Evolutionary conservation across 2,329 filamentous ascomycete species (phyloP).

Genomic region (Alternaria brassicicola): DNA sequence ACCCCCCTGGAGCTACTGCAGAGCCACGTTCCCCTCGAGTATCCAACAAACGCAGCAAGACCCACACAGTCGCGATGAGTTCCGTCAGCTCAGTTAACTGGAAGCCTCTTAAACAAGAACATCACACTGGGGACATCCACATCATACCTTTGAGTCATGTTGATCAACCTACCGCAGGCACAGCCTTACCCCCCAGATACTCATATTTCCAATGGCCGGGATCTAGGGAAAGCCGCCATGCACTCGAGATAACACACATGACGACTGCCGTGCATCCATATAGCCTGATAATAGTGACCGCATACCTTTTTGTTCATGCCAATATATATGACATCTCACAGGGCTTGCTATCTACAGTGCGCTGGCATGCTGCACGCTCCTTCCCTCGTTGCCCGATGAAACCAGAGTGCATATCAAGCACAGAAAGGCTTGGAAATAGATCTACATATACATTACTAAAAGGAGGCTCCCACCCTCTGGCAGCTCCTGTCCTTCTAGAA

Average conservation of each 20-base stretch:
- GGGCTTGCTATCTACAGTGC: not conserved
- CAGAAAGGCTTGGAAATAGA: not conserved
- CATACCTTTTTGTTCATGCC: not conserved
- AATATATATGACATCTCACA: not conserved
- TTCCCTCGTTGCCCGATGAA: not conserved
- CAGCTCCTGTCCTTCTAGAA: not conserved
- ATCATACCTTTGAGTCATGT: not conserved
- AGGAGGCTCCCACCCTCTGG: not conserved
- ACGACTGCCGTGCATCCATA: not conserved
- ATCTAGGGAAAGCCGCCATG: not conserved
- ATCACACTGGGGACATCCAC: not conserved
- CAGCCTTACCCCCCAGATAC: not conserved
- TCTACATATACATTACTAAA: not conserved
- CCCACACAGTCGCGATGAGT: not conserved
- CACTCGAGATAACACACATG: not conserved
- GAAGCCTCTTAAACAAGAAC: not conserved
- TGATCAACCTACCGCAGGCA: not conserved
- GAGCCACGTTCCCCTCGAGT: constrained; percentile 1
- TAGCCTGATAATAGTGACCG: not conserved
- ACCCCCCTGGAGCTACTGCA: not conserved
- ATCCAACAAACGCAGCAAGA: not conserved
- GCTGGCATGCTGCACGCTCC: constrained; percentile 4
- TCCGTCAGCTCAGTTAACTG: not conserved
- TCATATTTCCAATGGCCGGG: not conserved
- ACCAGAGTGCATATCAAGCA: not conserved